These are phyloP conservation scores for Hortaea sp. DNA, from an alignment of 2,329 filamentous ascomycete genomes.

Conservation along the genomic window DNA sequence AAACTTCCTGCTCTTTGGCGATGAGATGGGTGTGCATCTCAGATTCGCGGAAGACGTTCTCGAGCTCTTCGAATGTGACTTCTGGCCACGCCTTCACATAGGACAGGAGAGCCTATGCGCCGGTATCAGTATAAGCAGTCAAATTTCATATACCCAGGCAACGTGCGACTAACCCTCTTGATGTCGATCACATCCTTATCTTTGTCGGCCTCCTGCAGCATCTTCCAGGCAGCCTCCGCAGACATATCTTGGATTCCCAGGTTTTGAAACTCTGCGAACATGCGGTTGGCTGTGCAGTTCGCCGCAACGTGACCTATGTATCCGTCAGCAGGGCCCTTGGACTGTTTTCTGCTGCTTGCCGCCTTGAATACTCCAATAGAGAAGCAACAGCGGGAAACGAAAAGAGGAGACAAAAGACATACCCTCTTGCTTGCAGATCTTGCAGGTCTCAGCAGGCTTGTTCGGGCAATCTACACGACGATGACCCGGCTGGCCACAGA, in stretches of 20 bases:
- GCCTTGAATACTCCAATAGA: constrained; percentile 8
- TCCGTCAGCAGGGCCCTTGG: not conserved
- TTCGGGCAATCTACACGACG: constrained; percentile 54
- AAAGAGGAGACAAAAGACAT: constrained; percentile 14
- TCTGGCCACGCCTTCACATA: constrained; percentile 53
- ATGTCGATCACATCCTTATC: constrained; percentile 53
- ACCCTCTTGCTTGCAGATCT: constrained; percentile 48
- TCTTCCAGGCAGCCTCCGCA: constrained; percentile 49
- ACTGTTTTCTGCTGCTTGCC: not conserved
- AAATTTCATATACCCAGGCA: constrained; percentile 15
- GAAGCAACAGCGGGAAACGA: not conserved
- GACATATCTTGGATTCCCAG: constrained; percentile 17
- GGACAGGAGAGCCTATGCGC: constrained; percentile 27
- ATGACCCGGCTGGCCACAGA: constrained; percentile 46
- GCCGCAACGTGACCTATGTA: constrained; percentile 31
- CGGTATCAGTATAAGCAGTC: not conserved
- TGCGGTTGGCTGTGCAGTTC: constrained; percentile 51
- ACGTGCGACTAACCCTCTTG: constrained; percentile 39
- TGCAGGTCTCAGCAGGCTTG: constrained; percentile 46
- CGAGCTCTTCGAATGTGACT: constrained; percentile 50
- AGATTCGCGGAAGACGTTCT: constrained; percentile 48
- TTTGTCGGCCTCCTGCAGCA: constrained; percentile 42
- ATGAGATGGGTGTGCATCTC: constrained; percentile 51
- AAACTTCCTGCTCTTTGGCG: constrained; percentile 46
- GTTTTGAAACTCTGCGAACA: constrained; percentile 45